Evolutionary conservation across 2,329 filamentous ascomycete genomes (phyloP).

Genomic region (Aphanocladium album): DNA sequence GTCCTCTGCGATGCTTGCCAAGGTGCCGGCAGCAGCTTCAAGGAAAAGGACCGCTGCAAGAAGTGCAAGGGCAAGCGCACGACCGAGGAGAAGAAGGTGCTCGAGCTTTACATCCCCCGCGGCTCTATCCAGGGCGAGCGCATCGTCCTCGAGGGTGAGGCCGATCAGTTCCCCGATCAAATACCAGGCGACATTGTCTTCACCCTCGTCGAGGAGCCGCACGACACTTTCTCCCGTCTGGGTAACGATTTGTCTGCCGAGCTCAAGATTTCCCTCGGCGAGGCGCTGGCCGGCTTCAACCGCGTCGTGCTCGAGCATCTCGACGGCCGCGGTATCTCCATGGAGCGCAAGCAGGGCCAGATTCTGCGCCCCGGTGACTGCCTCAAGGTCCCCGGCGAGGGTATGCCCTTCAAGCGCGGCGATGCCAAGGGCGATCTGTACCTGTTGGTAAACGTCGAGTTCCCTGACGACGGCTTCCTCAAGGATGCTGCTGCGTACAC

Average conservation of each 20-base stretch:
- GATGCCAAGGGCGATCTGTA: conserved; percentile 84
- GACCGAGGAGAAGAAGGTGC: conserved; percentile 81
- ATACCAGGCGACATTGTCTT: conserved; percentile 93
- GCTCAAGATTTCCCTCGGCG: conserved; percentile 72
- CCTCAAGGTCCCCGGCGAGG: conserved; percentile 81
- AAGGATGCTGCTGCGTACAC: conserved; percentile 65
- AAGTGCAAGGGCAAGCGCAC: conserved; percentile 95
- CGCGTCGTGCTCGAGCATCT: conserved; percentile 87
- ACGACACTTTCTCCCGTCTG: conserved; percentile 75
- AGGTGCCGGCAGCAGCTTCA: conserved; percentile 80
- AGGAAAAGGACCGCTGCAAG: conserved; percentile 97
- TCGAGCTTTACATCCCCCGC: conserved; percentile 93
- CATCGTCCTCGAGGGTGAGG: conserved; percentile 88
- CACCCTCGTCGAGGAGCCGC: conserved; percentile 73
- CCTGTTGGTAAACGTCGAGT: conserved; percentile 77
- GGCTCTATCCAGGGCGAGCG: conserved; percentile 82
- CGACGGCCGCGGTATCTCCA: conserved; percentile 82
- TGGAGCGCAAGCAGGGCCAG: conserved; percentile 75
- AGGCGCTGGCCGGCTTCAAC: conserved; percentile 84
- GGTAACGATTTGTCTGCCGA: conserved; percentile 81
- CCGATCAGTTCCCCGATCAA: conserved; percentile 85
- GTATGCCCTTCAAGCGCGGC: conserved; percentile 87
- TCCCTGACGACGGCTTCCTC: conserved; percentile 84
- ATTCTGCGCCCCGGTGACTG: conserved; percentile 79
- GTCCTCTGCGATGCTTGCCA: conserved; percentile 78